A percentile compares a stretch with the other conserved stretches of the same genome.
Evolutionary conservation across 441 rosid species (phyloP).

Genomic region (Croton laevigatus): DNA sequence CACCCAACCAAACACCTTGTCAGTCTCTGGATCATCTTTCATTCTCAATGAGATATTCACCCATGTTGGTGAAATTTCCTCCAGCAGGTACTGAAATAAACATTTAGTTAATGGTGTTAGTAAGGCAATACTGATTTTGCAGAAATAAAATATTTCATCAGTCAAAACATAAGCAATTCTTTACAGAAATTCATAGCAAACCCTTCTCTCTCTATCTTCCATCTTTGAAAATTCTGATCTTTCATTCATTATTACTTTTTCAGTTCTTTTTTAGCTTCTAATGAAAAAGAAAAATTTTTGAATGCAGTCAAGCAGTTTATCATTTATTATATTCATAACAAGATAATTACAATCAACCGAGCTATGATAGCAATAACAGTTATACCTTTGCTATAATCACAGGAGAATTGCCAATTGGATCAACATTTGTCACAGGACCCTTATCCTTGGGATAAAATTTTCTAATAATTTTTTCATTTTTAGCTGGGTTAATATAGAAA

Average conservation of each 20-base stretch:
- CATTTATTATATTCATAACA: too few species aligned
- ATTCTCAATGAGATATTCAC: slow-evolving; percentile 70
- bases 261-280: not conserved
- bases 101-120: slow-evolving; percentile 14
- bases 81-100: slow-evolving; percentile 48
- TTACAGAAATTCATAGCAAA: not conserved
- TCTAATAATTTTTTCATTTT: slow-evolving; percentile 46
- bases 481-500: slow-evolving; percentile 67
- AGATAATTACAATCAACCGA: too few species aligned
- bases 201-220: not conserved
- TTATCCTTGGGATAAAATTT: slow-evolving; percentile 65
- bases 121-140: slow-evolving; percentile 5
- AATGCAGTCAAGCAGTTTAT: slow-evolving; percentile 3
- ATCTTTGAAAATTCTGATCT: not conserved
- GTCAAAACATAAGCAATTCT: not conserved
- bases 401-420: slow-evolving; percentile 85
- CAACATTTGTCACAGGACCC: slow-evolving; percentile 62
- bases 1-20: slow-evolving; percentile 84
- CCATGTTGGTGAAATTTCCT: slow-evolving; percentile 76
- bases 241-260: not conserved
- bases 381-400: slow-evolving; percentile 66
- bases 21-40: slow-evolving; percentile 70
- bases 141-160: slow-evolving; percentile 3
- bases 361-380: not conserved
- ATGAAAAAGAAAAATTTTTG: slow-evolving; percentile 1